Evolutionary conservation across 805 yeast species (phyloP).

Genomic region (Nakazawaea pomicola): DNA sequence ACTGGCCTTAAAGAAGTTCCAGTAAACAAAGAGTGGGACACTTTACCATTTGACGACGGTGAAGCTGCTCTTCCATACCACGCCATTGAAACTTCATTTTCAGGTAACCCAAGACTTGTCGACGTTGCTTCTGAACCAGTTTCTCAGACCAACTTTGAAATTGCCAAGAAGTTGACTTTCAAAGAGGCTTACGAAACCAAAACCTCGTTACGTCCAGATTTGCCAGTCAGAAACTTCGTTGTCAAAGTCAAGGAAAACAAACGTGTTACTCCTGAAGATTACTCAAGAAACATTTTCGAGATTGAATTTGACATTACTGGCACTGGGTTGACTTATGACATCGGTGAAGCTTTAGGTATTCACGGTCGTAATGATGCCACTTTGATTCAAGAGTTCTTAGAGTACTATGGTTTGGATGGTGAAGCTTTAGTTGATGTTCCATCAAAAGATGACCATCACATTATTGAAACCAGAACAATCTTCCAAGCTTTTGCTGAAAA

Average conservation of each 20-base stretch:
- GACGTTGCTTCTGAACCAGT: slow-evolving; percentile 36
- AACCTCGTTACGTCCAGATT: slow-evolving; percentile 78
- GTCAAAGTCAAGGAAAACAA: slow-evolving; percentile 89
- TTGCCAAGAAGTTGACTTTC: slow-evolving; percentile 72
- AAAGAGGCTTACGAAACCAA: slow-evolving; percentile 66
- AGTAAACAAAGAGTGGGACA: slow-evolving; percentile 25
- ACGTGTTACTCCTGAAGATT: slow-evolving; percentile 84
- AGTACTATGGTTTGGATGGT: slow-evolving; percentile 66
- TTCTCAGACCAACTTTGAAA: slow-evolving; percentile 33
- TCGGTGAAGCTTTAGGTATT: slow-evolving; percentile 95
- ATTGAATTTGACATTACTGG: slow-evolving; percentile 90
- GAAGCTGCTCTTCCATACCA: slow-evolving; percentile 40
- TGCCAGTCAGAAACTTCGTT: slow-evolving; percentile 77
- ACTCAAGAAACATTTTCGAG: slow-evolving; percentile 93
- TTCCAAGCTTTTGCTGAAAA: slow-evolving; percentile 77
- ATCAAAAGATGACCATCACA: slow-evolving; percentile 52
- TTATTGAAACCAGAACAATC: slow-evolving; percentile 72
- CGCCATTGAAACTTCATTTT: slow-evolving; percentile 60
- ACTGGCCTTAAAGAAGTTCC: slow-evolving; percentile 37
- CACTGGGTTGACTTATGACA: slow-evolving; percentile 85
- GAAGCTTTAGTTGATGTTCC: slow-evolving; percentile 67
- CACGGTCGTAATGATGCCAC: slow-evolving; percentile 79
- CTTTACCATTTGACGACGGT: slow-evolving; percentile 14
- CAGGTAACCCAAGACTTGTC: slow-evolving; percentile 54
- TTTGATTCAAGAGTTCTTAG: slow-evolving; percentile 64